Evolutionary conservation across 2,329 filamentous ascomycete genomes (phyloP).

Genomic region (Alternaria postmessia): DNA sequence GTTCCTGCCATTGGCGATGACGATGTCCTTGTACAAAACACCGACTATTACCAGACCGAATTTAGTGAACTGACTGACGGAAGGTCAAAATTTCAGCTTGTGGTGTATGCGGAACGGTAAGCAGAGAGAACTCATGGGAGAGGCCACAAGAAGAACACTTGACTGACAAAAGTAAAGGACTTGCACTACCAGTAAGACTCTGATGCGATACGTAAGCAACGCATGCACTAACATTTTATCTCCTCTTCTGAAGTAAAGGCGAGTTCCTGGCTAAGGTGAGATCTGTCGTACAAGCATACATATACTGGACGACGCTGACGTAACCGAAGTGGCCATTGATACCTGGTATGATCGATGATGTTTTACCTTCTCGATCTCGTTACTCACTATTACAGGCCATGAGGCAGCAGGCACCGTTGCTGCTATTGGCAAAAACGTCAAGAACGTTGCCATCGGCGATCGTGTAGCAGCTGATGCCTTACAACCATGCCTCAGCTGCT

Average conservation of each 20-base stretch:
- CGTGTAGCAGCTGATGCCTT: slow-evolving; percentile 69
- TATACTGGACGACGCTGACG: background rate
- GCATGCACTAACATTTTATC: background rate
- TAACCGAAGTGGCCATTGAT: slow-evolving; percentile 30
- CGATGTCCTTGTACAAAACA: slow-evolving; percentile 30
- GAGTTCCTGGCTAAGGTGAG: slow-evolving; percentile 34
- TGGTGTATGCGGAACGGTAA: slow-evolving; percentile 35
- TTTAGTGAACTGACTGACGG: background rate
- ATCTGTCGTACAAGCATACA: background rate
- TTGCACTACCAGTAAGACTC: slow-evolving; percentile 28
- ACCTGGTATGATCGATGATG: slow-evolving; percentile 23
- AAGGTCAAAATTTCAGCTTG: slow-evolving; percentile 37
- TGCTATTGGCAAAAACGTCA: slow-evolving; percentile 66
- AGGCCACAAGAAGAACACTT: too few species aligned
- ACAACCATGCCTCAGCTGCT: slow-evolving; percentile 74
- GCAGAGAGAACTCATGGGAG: background rate
- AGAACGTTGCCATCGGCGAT: slow-evolving; percentile 68
- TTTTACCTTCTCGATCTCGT: background rate
- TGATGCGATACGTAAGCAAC: background rate
- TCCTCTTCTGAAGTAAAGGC: slow-evolving; percentile 20
- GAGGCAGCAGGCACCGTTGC: slow-evolving; percentile 73
- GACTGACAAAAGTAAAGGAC: slow-evolving; percentile 23
- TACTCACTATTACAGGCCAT: slow-evolving; percentile 58
- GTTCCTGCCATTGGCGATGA: slow-evolving; percentile 29
- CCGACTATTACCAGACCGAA: background rate